Conservation (phyloP, 2,329 filamentous ascomycete genomes). For the Lachnellula suecica region DNA sequence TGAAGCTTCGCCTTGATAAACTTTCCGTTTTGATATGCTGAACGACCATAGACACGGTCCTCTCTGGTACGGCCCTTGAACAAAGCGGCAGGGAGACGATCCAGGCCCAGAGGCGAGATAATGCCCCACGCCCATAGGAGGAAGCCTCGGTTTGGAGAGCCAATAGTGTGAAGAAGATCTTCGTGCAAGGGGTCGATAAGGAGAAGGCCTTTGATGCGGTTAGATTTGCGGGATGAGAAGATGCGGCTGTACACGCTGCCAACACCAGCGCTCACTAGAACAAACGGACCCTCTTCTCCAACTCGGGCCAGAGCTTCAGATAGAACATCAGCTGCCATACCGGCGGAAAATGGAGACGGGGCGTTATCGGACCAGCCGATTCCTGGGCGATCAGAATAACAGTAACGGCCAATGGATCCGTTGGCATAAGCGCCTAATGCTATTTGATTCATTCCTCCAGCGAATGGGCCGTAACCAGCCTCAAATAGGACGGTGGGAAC, state of each 20-base stretch:
- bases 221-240: conserved; percentile 80
- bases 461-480: conserved; percentile 76
- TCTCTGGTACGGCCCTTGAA: conserved; percentile 77
- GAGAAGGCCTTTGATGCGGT: conserved; percentile 74
- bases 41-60: conserved; percentile 82
- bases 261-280: conserved; percentile 82
- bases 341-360: conserved; percentile 88
- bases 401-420: conserved; percentile 83
- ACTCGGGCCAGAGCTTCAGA: conserved; percentile 80
- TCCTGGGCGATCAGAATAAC: conserved; percentile 92
- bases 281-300: conserved; percentile 84
- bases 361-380: conserved; percentile 88
- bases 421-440: conserved; percentile 74
- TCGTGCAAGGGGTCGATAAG: conserved; percentile 90
- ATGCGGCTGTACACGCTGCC: conserved; percentile 89
- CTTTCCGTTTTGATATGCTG: conserved; percentile 77
- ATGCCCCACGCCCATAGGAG: conserved; percentile 82
- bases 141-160: conserved; percentile 71
- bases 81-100: conserved; percentile 76
- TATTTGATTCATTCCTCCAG: conserved; percentile 77
- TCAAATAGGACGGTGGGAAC: conserved; percentile 85
- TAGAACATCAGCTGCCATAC: conserved; percentile 86
- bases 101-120: conserved; percentile 82
- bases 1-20: conserved; percentile 89
- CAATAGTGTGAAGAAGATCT: conserved; percentile 71